Evolutionary conservation across 1,284 basidiomycete genomes (phyloP), one percentile per base, ranked within the genome.

Genomic region (Cryptococcus sp.): DNA sequence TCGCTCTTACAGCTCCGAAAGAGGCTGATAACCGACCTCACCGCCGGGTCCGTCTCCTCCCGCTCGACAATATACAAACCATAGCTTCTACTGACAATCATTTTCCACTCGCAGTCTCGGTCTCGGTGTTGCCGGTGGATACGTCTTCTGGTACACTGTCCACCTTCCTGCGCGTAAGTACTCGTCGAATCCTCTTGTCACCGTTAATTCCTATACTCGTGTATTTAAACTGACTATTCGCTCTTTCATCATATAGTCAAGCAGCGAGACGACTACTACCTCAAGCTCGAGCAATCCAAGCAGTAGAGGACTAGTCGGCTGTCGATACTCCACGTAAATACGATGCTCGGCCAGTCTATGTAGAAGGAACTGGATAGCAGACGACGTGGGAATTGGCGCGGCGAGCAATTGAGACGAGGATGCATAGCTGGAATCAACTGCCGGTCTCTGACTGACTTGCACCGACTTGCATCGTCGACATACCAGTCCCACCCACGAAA

Each of bases 131-230:
- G 81, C 84, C 56, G 82, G 83, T 35, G 90, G 84, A 47, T 92
- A 90, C 73, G 83, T 83, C 13, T 93, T 84, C 81, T 93, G 90
- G 90, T 91, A 91, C 81, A 88, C 88, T 62, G 75, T 82, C 74
- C 89, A 91, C 78, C 79, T 92, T 70, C 87, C 87, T 77, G 63
- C 74, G 70, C 81, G 89, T 91, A 76, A 83, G 88, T 67, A 13
- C 20, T 22, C 25, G 17, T 38, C 89, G 85, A 76, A 82, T 90
- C 57, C 89, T 91, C 82, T 50, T 50, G 57, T 15, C 22, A n/a
- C 25, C 20, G 10, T 20, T 27, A 6, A 1, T 27, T 7, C 17
- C 47, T 23, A 4, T 6, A 47, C 25, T 25, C 17, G 19, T 23
- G 1, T 6, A 47, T n/a, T 25, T 10, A 15, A 25, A 41, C 16